Evolutionary conservation across 2,329 filamentous ascomycete genomes (phyloP).

Genomic region (Tolypocladium pustulatum): DNA sequence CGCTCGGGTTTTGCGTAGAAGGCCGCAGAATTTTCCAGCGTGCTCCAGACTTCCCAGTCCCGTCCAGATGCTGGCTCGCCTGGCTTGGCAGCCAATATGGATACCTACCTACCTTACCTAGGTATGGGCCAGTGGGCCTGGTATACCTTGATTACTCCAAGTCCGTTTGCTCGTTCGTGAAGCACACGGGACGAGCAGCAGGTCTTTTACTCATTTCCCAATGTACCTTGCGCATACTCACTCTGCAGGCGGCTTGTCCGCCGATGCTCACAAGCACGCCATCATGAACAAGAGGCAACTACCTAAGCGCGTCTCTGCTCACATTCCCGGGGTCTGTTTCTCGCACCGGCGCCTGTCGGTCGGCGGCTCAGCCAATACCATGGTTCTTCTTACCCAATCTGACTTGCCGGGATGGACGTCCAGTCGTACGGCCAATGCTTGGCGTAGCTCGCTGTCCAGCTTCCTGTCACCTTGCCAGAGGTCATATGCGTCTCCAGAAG

Average conservation of each 20-base stretch:
- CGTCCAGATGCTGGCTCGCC: not conserved
- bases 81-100: too few relatives aligned
- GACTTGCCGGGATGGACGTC: not conserved
- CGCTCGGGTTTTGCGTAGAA: constrained; percentile 7
- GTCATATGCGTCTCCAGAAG: too few relatives aligned
- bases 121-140: too few relatives aligned
- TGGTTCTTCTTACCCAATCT: not conserved
- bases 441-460: not conserved
- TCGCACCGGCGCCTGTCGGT: not conserved
- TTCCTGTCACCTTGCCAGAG: not conserved
- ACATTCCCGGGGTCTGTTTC: not conserved
- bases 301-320: not conserved
- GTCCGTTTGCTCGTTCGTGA: too few relatives aligned
- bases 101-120: too few relatives aligned
- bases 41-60: not conserved
- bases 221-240: too few relatives aligned
- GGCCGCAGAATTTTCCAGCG: constrained; percentile 15
- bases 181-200: too few relatives aligned
- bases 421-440: not conserved
- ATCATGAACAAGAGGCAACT: not conserved
- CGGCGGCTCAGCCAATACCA: not conserved
- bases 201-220: too few relatives aligned
- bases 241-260: not conserved
- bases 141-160: too few relatives aligned
- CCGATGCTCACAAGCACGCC: not conserved